phyloP scores from a whole-genome alignment of 306 rosid species.

The Vigna trinervia region DNA sequence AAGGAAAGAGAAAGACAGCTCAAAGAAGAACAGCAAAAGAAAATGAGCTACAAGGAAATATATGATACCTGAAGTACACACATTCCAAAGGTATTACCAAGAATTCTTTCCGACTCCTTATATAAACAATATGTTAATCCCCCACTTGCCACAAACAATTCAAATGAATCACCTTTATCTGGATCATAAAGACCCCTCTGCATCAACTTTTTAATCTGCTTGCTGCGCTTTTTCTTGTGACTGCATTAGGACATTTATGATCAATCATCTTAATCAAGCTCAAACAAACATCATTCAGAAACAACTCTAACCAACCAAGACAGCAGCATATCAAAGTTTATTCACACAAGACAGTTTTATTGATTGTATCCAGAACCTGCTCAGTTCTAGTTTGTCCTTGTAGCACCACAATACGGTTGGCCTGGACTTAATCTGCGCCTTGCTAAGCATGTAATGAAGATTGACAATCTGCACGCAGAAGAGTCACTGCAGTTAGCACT shows the following conservation, averaged over 20 bases:
- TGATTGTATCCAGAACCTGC: slow-evolving; percentile 61
- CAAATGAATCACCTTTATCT: slow-evolving; percentile 84
- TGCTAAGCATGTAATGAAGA: slow-evolving; percentile 87
- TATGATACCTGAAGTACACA: slow-evolving; percentile 85
- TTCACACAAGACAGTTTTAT: not conserved
- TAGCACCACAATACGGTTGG: slow-evolving; percentile 94
- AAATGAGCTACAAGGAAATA: slow-evolving; percentile 24
- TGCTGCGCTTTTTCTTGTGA: slow-evolving; percentile 82
- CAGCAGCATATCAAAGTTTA: not conserved
- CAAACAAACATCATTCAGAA: slow-evolving; percentile 3
- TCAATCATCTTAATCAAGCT: slow-evolving; percentile 42
- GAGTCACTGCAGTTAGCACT: slow-evolving; percentile 25
- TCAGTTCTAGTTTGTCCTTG: slow-evolving; percentile 87
- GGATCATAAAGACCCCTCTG: slow-evolving; percentile 86
- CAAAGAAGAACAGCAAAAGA: not conserved
- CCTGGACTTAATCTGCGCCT: slow-evolving; percentile 77
- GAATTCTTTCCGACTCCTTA: slow-evolving; percentile 84
- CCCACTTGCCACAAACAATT: slow-evolving; percentile 76
- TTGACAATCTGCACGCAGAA: slow-evolving; percentile 71
- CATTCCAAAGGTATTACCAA: slow-evolving; percentile 96
- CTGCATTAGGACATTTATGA: slow-evolving; percentile 54
- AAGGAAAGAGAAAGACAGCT: slow-evolving; percentile 11
- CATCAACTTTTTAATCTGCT: slow-evolving; percentile 73
- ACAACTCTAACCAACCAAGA: slow-evolving; percentile 1
- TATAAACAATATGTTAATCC: slow-evolving; percentile 78